Conservation (phyloP, 352 stramenopile genomes). For the Globisporangium megalacanthum region DNA sequence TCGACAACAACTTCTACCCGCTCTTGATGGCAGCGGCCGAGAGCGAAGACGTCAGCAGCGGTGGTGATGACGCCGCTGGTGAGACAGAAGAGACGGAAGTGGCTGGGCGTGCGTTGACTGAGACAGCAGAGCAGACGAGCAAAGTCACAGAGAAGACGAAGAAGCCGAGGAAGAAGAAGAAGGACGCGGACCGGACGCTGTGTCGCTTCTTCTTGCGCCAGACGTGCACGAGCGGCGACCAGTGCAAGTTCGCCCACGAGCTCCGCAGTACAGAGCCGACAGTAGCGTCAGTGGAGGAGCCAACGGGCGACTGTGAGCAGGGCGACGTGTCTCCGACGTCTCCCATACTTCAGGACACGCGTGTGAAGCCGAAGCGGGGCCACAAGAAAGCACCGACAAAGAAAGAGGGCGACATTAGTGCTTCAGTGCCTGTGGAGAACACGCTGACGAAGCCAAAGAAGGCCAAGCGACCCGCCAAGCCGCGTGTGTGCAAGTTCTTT, state of each 20-base stretch:
- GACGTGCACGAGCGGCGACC: constrained; percentile 51
- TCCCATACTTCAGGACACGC: too few relatives aligned
- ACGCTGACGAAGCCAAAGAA: constrained; percentile 8
- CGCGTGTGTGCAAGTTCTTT: constrained; percentile 42
- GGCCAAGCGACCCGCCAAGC: constrained; percentile 4
- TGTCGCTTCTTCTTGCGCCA: constrained; percentile 54
- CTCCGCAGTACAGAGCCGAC: background rate
- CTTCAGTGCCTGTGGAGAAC: background rate
- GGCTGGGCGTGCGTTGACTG: too few relatives aligned
- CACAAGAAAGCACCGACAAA: background rate
- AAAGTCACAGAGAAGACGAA: background rate
- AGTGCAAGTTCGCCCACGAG: constrained; percentile 58
- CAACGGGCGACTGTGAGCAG: too few relatives aligned
- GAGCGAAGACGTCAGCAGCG: constrained; percentile 13
- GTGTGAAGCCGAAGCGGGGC: background rate
- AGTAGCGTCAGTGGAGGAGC: background rate
- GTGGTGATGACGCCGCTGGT: too few relatives aligned
- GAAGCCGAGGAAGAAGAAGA: constrained; percentile 7
- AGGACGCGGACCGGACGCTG: constrained; percentile 12
- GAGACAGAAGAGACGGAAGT: constrained; percentile 16
- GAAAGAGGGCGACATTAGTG: constrained; percentile 9
- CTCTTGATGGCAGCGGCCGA: constrained; percentile 11
- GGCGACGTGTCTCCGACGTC: background rate
- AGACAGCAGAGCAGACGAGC: background rate
- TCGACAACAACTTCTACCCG: constrained; percentile 75